Evolutionary conservation across 352 stramenopile genomes (phyloP), one percentile per base, ranked within the genome.

Genomic region (Globisporangium cederbergense): DNA sequence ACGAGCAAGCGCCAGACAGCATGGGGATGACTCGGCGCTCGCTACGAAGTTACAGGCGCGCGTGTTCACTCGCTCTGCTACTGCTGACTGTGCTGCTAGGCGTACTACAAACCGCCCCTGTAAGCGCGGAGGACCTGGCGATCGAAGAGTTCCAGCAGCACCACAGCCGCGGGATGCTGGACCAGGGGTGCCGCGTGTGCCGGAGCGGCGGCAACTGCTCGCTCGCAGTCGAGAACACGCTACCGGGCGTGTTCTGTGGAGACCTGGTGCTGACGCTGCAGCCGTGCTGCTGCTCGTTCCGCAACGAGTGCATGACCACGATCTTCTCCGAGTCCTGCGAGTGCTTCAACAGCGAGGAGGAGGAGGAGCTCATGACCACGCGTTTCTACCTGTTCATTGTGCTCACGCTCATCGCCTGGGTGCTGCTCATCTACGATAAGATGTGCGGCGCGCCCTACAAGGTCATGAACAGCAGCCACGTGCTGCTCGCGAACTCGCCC

Each of bases 371-470:
- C 36, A 70, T 91, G 67, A 82, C 77, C 60, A 83, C 81, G 22
- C 73, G 81, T 6, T 90, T 92, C 66, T 89, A 87, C 42, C 70
- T 92, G 7, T 90, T 92, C 60, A 74, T 85, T 18, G 73, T 80
- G 20, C 76, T 92, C 25, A 89, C 81, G 9, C 42, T 76, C 43
- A 63, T 90, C 43, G 76, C 81, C 4, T 90, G 83, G 81, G 70
- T 66, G 9, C 58, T 87, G 22, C 64, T 92, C 32, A 69, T 86
- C 51, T 90, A 88, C 65, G 83, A 92, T 64, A 86, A 85, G 63
- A 92, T 89, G 83, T 92, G 83, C 36, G 69, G 71, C 1, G 78
- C 79, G 0, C 81, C 81, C 6, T 90, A 90, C 72, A 92, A 92
- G 68, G 75, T 92, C 63, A 85, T 83, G 68, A 90, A 92, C 72